Base-by-base conservation (phyloP, 2,329 filamentous ascomycete species). In the Monosporascus sp. region DNA sequence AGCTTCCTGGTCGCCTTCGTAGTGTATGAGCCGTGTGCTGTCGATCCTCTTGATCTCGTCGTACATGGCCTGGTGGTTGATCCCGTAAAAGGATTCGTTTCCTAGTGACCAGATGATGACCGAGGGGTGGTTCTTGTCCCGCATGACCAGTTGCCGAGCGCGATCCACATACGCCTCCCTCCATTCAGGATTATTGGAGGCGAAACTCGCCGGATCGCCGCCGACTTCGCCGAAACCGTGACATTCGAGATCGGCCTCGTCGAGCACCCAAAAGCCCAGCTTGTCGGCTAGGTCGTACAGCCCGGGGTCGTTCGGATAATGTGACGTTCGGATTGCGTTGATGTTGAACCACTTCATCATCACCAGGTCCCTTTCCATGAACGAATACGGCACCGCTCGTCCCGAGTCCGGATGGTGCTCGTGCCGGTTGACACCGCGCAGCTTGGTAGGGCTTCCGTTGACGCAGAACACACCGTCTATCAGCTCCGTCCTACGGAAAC, bases 51-150 rank as follows among this genome's bases (percentile, higher is more conserved):
- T 83, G 60, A 84, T 80, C 65, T 76, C 83, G 4, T 84, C 72
- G 54, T 85, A 84, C 86, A 89, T 90, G 9, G 80, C 81, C 48
- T 76, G 76, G 52, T 86, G 83, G 54, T 89, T 89, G 1, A 72
- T 70, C 0, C 86, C 86, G 53, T 87, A 88, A 60, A 87, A 89
- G 0, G 85, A 77, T 62, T 89, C 86, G 53, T 89, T 90, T 0
- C 86, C 86, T 0, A 90, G 72, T 18, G 82, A 86, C 87, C 86
- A 90, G 49, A 89, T 80, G 45, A 89, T 80, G 3, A 90, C 72
- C 6, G 76, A 85, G 0, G 85, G 72, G 57, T 88, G 83, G 50
- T 89, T 78, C 58, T 74, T 76, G 56, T 76, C 74, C 11, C 86
- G 75, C 58, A 80, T 74, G 0, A 89, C 81, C 57, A 89, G 72